Conservation (phyloP, 352 stramenopile genomes). For the Phytopythium kandeliae region DNA sequence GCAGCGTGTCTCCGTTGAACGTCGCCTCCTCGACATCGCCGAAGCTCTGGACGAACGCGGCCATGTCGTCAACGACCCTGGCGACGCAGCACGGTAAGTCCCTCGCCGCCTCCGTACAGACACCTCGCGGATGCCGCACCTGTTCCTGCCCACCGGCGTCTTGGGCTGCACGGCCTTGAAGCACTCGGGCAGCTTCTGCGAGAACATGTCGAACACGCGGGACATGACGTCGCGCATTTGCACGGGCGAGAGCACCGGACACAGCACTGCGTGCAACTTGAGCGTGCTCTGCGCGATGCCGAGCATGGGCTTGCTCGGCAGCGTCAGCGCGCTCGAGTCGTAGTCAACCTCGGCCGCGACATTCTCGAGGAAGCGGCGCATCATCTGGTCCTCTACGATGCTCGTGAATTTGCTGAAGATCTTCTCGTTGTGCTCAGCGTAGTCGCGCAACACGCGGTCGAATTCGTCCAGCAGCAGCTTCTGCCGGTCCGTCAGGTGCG, state of each 20-base stretch:
- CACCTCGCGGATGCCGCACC: slow-evolving; percentile 22
- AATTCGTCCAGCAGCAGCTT: slow-evolving; percentile 95
- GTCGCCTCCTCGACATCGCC: slow-evolving; percentile 56
- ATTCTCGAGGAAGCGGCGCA: slow-evolving; percentile 89
- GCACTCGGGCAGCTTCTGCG: slow-evolving; percentile 84
- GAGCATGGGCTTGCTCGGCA: slow-evolving; percentile 85
- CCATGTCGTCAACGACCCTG: slow-evolving; percentile 71
- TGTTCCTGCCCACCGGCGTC: slow-evolving; percentile 63
- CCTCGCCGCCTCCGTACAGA: not conserved
- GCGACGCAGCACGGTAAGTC: not conserved
- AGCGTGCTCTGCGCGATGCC: slow-evolving; percentile 92
- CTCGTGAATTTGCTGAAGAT: slow-evolving; percentile 97
- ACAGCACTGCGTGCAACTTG: slow-evolving; percentile 94
- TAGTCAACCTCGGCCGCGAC: slow-evolving; percentile 73
- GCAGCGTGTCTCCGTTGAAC: slow-evolving; percentile 57
- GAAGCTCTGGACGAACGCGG: slow-evolving; percentile 70
- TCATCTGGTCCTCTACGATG: slow-evolving; percentile 96
- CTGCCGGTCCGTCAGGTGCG: slow-evolving; percentile 93
- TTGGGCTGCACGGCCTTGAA: slow-evolving; percentile 82
- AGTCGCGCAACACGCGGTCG: slow-evolving; percentile 94
- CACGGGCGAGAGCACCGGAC: slow-evolving; percentile 88
- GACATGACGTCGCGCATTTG: slow-evolving; percentile 96
- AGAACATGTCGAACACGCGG: slow-evolving; percentile 85
- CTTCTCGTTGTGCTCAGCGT: slow-evolving; percentile 95
- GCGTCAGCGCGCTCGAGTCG: slow-evolving; percentile 39